Base-by-base conservation (phyloP, 2,329 filamentous ascomycete species). In the Paecilomyces dactylethromorphus region DNA sequence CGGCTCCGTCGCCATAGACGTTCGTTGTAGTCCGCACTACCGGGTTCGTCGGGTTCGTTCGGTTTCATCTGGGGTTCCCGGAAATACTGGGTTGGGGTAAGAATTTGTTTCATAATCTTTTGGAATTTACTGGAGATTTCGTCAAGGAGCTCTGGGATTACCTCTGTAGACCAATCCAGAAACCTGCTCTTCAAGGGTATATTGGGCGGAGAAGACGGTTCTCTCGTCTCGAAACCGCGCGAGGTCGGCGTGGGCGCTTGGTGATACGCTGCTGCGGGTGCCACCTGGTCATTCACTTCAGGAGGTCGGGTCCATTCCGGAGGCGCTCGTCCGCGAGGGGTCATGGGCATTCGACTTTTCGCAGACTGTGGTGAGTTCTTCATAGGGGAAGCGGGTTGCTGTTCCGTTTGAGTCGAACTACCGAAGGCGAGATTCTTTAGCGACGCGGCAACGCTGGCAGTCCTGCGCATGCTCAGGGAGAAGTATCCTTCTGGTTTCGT, bases 61-160 rank as follows among this genome's bases (percentile, higher is more conserved):
- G 91, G 88, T 71, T 94, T 95, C 94, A 99, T 97, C 75, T 99
- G 94, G 32, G 94, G 94, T 73, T 97, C 92, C 31, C 92, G 90
- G 81, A 97, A 99, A 73, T 99, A 97, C 74, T 87, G 62, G 49
- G 59, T 24, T 66, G 63, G 29, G 52, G 69, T 74, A 39, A 75
- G 68, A 67, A 69, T 58, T 56, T 60, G 62, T 62, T 63, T 55
- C 54, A 58, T 62, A 10, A 58, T 39, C 53, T 59, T 26, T 29
- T 50, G 52, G 54, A 60, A 56, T 49, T 57, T 49, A 45, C 59
- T 45, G 59, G 50, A 59, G 45, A 63, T 56, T 26, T 60, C 51
- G 56, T 57, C 39, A 58, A 67, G 55, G 56, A 64, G 55, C 58
- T 62, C 53, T 63, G 59, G 55, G 58, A 69, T 69, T 76, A 80